Conservation (phyloP, 306 rosid genomes). For the Rosa persica region DNA sequence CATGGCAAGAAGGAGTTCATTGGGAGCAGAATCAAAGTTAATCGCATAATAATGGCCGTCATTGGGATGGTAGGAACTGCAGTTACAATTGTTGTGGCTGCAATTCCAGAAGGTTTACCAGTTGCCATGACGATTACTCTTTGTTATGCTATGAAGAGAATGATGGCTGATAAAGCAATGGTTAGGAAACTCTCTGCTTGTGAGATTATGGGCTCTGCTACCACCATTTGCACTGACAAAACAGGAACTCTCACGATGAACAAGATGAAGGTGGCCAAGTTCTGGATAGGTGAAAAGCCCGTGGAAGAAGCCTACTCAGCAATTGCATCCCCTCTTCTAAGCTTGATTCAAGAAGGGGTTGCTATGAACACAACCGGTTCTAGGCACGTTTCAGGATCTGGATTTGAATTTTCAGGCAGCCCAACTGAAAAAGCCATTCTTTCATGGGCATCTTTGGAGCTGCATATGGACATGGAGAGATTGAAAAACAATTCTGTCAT, state of each 20-base stretch:
- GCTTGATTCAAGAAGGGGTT: too few species aligned
- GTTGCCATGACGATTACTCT: too few species aligned
- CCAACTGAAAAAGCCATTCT: too few species aligned
- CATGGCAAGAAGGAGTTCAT: constrained; percentile 30
- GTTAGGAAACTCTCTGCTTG: constrained; percentile 54
- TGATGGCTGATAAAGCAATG: constrained; percentile 52
- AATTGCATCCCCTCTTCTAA: too few species aligned
- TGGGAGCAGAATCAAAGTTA: constrained; percentile 26
- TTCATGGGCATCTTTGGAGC: too few species aligned
- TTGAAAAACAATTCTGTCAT: too few species aligned
- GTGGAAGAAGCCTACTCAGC: not conserved
- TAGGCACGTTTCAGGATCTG: too few species aligned
- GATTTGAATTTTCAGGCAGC: too few species aligned
- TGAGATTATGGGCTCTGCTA: constrained; percentile 51
- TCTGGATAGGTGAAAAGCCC: constrained; percentile 36
- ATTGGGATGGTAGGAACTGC: constrained; percentile 38
- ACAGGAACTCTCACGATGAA: constrained; percentile 51
- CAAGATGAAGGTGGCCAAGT: constrained; percentile 44
- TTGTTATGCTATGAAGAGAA: constrained; percentile 42
- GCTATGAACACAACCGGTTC: too few species aligned
- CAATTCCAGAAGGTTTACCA: constrained; percentile 53
- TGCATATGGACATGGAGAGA: too few species aligned
- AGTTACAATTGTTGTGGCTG: constrained; percentile 46
- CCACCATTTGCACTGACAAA: constrained; percentile 48
- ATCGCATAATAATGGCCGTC: constrained; percentile 34